Evolutionary conservation across 345 rosid species (phyloP), one percentile per base, ranked within the genome.

Genomic region (Jatropha curcas): DNA sequence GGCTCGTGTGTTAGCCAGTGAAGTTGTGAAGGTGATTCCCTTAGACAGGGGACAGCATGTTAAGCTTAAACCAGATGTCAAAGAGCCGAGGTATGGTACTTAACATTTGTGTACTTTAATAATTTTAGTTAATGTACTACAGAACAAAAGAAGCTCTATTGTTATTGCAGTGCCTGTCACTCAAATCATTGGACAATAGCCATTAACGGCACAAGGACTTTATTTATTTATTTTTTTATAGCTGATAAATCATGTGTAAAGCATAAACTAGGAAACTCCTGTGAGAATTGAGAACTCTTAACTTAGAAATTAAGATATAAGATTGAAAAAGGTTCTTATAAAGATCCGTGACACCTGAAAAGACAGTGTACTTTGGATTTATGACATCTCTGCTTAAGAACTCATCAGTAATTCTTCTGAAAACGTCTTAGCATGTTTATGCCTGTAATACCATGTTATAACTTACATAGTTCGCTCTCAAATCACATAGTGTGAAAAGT

Each of bases 41-140:
- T 71, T 95, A 72, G 99, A 95, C 82, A 82, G 98, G 78, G 99
- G 98, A 73, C 99, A 95, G 80, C 96, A 92, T 71, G 99, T 92
- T 53, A 84, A 85, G 81, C 96, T 95, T 73, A 88, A 81, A 85
- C 71, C 80, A 58, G 94, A 91, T 68, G 82, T 95, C 71, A 84
- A 77, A 76, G 94, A 95, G 84, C 99, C 99, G 80, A 95, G 98
- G 99, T 95, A 73, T 82, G 90, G 33, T 68, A 48, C 39, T 62
- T 12, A 52, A 52, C 1, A 39, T 2, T 37, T 51, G 43, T 16
- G 31, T 17, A 14, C 25, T n/a, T n/a, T 50, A 48, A 12, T 30
- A 22, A 5, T 48, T 48, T 41, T 16, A 1, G 53, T 25, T 56
- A 56, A 27, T 24, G 12, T 56, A 56, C 17, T 3, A 56, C 12